A percentile compares a stretch with the other conserved stretches of the same genome.
Evolutionary conservation across 768 basidiomycete species (phyloP).

Genomic region (Artomyces pyxidatus): DNA sequence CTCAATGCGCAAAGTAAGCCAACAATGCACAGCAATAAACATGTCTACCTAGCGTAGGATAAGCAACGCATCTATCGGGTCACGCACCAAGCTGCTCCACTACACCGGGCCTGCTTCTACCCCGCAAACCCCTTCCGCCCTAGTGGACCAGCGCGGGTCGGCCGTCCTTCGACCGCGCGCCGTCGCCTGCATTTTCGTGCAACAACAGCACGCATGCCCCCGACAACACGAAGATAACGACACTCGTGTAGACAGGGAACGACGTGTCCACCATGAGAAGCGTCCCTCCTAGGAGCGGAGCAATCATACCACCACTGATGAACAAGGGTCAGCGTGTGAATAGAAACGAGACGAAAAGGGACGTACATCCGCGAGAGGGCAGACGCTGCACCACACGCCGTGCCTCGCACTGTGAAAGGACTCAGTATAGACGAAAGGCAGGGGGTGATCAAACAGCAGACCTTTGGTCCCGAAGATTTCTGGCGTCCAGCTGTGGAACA

Average conservation of each 20-base stretch:
- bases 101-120: too few species aligned
- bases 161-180: too few species aligned
- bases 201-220: slow-evolving; percentile 56
- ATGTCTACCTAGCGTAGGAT: too few species aligned
- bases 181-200: slow-evolving; percentile 40
- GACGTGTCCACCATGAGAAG: slow-evolving; percentile 60
- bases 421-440: not conserved
- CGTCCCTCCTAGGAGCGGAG: slow-evolving; percentile 69
- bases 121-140: too few species aligned
- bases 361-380: slow-evolving; percentile 78
- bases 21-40: too few species aligned
- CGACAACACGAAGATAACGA: slow-evolving; percentile 54
- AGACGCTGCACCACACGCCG: slow-evolving; percentile 82
- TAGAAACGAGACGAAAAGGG: not conserved
- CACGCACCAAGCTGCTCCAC: too few species aligned
- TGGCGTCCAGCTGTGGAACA: slow-evolving; percentile 73
- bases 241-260: slow-evolving; percentile 72
- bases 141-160: too few species aligned
- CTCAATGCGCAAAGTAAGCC: too few species aligned
- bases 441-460: slow-evolving; percentile 19
- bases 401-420: slow-evolving; percentile 59
- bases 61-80: too few species aligned
- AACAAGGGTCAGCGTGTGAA: slow-evolving; percentile 3
- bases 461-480: slow-evolving; percentile 79
- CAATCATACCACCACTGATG: slow-evolving; percentile 79